Percentiles rank a stretch among this genome's conserved stretches.
phyloP scores from a whole-genome alignment of 768 basidiomycete species.

The Hericium erinaceus region DNA sequence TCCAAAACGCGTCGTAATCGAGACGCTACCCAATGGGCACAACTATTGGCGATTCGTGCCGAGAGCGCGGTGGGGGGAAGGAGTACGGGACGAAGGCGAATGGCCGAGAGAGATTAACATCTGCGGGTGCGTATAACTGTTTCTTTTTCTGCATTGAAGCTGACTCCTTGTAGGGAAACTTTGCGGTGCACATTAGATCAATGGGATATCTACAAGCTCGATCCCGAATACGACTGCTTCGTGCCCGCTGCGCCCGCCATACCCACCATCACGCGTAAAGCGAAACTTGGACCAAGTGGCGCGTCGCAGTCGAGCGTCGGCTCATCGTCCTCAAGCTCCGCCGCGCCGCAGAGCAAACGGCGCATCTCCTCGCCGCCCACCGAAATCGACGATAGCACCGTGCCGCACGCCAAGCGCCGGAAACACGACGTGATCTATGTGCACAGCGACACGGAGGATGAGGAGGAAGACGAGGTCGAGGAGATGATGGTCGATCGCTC shows the following conservation, averaged over 20 bases:
- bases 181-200: conserved; percentile 59
- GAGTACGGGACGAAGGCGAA: conserved; percentile 45
- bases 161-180: conserved; percentile 28
- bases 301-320: neutral
- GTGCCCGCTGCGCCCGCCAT: conserved; percentile 28
- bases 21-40: conserved; percentile 38
- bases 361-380: conserved; percentile 9
- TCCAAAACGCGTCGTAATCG: conserved; percentile 68
- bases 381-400: neutral
- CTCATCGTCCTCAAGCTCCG: neutral
- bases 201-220: conserved; percentile 82
- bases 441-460: conserved; percentile 17
- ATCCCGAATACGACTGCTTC: conserved; percentile 60
- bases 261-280: conserved; percentile 19
- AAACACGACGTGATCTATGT: conserved; percentile 10
- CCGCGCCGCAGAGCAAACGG: conserved; percentile 1
- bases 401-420: conserved; percentile 8
- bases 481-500: conserved; percentile 36
- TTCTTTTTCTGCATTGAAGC: neutral
- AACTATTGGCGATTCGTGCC: conserved; percentile 76
- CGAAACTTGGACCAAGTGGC: neutral
- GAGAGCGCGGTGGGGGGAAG: conserved; percentile 48
- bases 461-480: conserved; percentile 36
- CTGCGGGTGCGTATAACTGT: conserved; percentile 47
- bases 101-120: conserved; percentile 64